phyloP scores from a whole-genome alignment of 208 protist genomes.

The Naegleria fowleri region DNA sequence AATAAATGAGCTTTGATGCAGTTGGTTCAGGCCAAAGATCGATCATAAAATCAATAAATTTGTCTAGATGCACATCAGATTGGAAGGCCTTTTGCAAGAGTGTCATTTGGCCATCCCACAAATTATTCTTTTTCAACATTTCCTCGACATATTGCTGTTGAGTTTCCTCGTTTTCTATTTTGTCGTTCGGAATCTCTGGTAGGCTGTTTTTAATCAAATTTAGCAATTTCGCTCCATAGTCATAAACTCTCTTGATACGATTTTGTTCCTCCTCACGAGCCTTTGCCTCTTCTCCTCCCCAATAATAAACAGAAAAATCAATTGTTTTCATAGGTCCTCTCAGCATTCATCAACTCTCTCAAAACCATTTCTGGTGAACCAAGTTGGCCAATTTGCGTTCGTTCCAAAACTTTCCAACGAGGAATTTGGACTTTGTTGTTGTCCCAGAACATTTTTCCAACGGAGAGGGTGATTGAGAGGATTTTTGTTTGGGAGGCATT shows the following conservation, averaged over 20 bases:
- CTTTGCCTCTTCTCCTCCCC: no score
- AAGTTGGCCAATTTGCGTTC: no score
- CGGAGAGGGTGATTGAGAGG: no score
- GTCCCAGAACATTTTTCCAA: no score
- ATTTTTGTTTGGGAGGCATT: no score
- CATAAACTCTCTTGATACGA: background rate
- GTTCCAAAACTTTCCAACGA: no score
- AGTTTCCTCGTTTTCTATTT: background rate
- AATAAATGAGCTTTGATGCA: background rate
- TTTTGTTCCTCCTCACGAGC: no score
- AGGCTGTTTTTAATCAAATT: background rate
- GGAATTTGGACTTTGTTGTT: no score
- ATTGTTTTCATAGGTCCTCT: no score
- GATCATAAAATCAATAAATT: background rate
- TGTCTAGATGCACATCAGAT: background rate
- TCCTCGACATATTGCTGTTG: background rate
- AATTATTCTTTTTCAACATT: background rate
- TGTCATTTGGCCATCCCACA: background rate
- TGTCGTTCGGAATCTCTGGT: background rate
- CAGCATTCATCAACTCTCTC: no score
- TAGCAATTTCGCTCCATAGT: background rate
- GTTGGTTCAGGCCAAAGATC: background rate
- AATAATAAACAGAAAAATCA: no score
- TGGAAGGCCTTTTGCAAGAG: background rate
- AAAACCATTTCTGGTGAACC: no score